These are phyloP conservation scores for Phoenix dactylifera DNA, from an alignment of 176 grass and related monocot genomes.

Conservation along the genomic window DNA sequence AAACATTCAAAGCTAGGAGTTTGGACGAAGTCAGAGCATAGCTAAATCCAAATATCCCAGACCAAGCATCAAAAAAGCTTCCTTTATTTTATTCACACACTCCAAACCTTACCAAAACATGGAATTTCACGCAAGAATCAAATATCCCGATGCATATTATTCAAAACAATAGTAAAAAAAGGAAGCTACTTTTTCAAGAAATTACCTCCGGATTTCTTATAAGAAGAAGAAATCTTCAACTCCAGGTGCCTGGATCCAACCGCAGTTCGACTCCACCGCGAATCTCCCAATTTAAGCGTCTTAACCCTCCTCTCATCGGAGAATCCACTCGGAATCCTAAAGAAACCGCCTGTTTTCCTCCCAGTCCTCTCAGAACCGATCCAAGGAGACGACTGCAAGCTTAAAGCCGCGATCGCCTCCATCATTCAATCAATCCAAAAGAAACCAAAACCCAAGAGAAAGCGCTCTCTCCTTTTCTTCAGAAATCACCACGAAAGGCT, in stretches of 20 bases:
- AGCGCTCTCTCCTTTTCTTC: too few relatives aligned
- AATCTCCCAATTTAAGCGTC: not conserved
- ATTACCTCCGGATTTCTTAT: constrained; percentile 43
- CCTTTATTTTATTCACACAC: too few relatives aligned
- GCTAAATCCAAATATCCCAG: too few relatives aligned
- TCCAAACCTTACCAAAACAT: too few relatives aligned
- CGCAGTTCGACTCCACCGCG: constrained; percentile 9
- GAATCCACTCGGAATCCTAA: constrained; percentile 10
- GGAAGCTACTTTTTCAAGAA: not conserved
- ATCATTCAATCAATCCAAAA: not conserved
- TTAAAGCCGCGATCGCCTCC: constrained; percentile 17
- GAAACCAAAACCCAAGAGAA: too few relatives aligned
- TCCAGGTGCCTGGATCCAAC: constrained; percentile 17
- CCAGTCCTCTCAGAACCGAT: constrained; percentile 17
- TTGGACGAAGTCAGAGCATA: too few relatives aligned
- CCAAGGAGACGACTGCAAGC: constrained; percentile 23
- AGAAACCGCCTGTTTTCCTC: constrained; percentile 2
- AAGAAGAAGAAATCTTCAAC: constrained; percentile 9
- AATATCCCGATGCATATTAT: too few relatives aligned
- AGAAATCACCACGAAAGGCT: too few relatives aligned
- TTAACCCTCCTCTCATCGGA: constrained; percentile 18
- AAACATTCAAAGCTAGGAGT: too few relatives aligned
- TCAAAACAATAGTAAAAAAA: too few relatives aligned
- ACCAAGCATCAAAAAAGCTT: too few relatives aligned
- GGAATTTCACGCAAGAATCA: too few relatives aligned